These are phyloP conservation scores for Caryopteris hybrid DNA, from an alignment of 305 asterid genomes.

Conservation along the genomic window DNA sequence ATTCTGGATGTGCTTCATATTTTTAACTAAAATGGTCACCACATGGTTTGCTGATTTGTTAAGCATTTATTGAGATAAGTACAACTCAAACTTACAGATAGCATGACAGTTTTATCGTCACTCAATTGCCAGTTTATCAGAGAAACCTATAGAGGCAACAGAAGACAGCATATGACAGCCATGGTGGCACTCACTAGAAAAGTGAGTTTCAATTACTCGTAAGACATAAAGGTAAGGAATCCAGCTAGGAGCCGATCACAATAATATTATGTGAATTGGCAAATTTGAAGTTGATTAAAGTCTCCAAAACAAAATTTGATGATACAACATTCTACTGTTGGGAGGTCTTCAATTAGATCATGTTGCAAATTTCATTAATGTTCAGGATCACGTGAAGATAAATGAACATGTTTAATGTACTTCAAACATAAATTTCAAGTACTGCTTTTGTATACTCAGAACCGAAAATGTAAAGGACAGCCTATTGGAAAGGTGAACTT, in stretches of 20 bases:
- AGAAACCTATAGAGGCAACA: not conserved
- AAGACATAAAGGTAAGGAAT: not conserved
- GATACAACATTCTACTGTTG: not conserved
- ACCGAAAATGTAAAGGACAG: not conserved
- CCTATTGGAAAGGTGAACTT: not conserved
- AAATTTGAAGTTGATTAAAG: not conserved
- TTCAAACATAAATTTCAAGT: not conserved
- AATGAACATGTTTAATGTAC: not conserved
- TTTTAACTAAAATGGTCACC: too few relatives aligned
- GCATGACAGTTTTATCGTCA: not conserved
- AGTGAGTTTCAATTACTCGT: conserved; percentile 1
- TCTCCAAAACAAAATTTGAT: not conserved
- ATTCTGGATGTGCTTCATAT: too few relatives aligned
- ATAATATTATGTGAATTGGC: too few relatives aligned
- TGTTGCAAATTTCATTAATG: not conserved
- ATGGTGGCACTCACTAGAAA: not conserved
- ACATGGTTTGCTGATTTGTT: not conserved
- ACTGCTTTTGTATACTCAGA: not conserved
- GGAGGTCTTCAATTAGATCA: not conserved
- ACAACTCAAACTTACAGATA: not conserved
- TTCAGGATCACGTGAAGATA: not conserved
- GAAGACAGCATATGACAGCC: not conserved
- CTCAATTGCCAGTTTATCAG: not conserved
- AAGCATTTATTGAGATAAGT: not conserved
- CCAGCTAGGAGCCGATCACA: not conserved